Conservation (phyloP, 176 grass and related monocot genomes). For the Puya raimondii region DNA sequence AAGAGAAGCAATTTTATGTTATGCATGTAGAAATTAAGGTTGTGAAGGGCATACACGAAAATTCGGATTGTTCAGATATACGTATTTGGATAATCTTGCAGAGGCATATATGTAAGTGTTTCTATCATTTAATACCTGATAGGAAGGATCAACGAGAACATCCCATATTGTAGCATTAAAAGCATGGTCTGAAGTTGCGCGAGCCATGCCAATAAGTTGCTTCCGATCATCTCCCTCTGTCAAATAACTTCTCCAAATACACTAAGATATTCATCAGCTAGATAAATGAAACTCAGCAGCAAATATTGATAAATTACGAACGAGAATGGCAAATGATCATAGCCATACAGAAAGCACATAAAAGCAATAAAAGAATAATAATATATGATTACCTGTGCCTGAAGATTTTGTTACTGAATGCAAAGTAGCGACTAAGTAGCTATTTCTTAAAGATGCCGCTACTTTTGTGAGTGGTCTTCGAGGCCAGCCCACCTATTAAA, state of each 20-base stretch:
- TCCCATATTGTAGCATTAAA: constrained; percentile 99
- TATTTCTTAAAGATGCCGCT: constrained; percentile 88
- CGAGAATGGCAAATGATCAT: not conserved
- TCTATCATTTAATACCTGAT: constrained; percentile 40
- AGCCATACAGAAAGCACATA: not conserved
- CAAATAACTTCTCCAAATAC: constrained; percentile 97
- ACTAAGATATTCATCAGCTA: constrained; percentile 85
- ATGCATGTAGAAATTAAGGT: too few species aligned
- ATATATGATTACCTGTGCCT: constrained; percentile 25
- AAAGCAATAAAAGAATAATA: not conserved
- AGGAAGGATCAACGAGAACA: constrained; percentile 94
- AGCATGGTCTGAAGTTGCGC: constrained; percentile 95
- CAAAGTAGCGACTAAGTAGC: constrained; percentile 79
- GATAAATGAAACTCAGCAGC: constrained; percentile 51
- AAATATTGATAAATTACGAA: constrained; percentile 30
- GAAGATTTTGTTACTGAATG: constrained; percentile 59
- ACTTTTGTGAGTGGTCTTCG: constrained; percentile 87
- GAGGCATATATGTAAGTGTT: too few species aligned
- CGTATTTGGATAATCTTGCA: too few species aligned
- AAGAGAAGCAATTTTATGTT: too few species aligned
- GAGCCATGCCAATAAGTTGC: constrained; percentile 84
- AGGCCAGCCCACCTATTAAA: constrained; percentile 88
- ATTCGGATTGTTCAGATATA: too few species aligned
- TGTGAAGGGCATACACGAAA: too few species aligned
- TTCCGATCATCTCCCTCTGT: constrained; percentile 80